phyloP scores from a whole-genome alignment of 768 basidiomycete species.

The Rhodocollybia butyracea region DNA sequence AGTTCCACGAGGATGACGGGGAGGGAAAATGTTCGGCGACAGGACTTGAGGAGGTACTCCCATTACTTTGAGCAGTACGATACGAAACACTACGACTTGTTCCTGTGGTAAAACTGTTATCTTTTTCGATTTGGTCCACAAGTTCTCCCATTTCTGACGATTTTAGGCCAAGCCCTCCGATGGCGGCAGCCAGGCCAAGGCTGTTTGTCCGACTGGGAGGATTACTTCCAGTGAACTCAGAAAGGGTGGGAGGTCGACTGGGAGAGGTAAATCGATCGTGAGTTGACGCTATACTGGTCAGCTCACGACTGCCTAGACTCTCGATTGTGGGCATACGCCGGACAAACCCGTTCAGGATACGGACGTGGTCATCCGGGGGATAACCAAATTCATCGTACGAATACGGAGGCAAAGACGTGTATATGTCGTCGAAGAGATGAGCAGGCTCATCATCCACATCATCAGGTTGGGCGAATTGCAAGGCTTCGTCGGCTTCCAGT shows the following conservation, averaged over 20 bases:
- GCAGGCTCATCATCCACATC: constrained; percentile 16
- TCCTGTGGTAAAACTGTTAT: constrained; percentile 2
- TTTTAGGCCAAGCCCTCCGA: constrained; percentile 12
- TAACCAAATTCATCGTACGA: neutral
- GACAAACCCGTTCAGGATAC: constrained; percentile 60
- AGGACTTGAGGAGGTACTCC: neutral
- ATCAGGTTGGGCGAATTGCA: constrained; percentile 31
- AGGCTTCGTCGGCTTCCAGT: constrained; percentile 49
- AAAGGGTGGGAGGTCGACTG: constrained; percentile 39
- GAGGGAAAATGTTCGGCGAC: neutral
- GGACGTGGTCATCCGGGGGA: constrained; percentile 32
- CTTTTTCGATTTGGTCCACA: constrained; percentile 10
- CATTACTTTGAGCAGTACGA: neutral
- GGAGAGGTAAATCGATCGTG: constrained; percentile 19
- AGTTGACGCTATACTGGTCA: constrained; percentile 22
- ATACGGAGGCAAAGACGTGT: constrained; percentile 6
- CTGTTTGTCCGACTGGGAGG: constrained; percentile 37
- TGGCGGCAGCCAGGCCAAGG: constrained; percentile 15
- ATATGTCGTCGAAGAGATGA: constrained; percentile 10
- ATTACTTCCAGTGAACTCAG: constrained; percentile 24
- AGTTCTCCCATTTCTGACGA: constrained; percentile 35
- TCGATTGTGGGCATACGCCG: constrained; percentile 82
- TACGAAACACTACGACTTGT: constrained; percentile 4
- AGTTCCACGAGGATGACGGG: neutral
- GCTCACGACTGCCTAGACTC: constrained; percentile 67